Evolutionary conservation across 192 early-diverging fungal genomes (phyloP).

Genomic region (Coemansia sp.): DNA sequence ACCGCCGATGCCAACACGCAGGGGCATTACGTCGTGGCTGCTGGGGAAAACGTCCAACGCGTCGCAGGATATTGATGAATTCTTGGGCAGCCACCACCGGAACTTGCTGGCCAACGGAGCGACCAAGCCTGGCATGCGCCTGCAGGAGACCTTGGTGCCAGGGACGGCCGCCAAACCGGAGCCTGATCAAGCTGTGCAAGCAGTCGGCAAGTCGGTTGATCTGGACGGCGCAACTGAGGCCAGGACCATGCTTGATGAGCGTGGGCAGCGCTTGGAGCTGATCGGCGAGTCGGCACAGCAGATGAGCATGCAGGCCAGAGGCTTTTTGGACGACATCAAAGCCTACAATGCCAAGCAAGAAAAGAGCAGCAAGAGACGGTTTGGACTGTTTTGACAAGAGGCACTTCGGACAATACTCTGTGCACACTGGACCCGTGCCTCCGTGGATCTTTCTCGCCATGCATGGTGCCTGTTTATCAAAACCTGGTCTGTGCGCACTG

Average conservation of each 20-base stretch:
- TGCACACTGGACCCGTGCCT: too few species aligned
- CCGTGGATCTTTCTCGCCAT: too few species aligned
- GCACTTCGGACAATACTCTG: not conserved
- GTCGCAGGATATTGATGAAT: constrained; percentile 20
- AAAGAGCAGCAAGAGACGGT: constrained; percentile 19
- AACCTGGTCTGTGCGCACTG: not conserved
- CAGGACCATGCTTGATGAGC: constrained; percentile 28
- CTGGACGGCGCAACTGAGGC: constrained; percentile 7
- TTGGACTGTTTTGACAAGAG: constrained; percentile 24
- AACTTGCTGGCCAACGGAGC: constrained; percentile 19
- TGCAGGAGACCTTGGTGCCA: constrained; percentile 1
- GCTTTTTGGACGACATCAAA: constrained; percentile 30
- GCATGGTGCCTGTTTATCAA: too few species aligned
- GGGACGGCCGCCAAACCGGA: not conserved
- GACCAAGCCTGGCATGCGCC: constrained; percentile 15
- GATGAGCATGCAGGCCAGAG: constrained; percentile 12
- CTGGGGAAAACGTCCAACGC: constrained; percentile 30
- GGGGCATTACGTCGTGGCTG: constrained; percentile 42
- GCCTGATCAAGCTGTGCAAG: constrained; percentile 1
- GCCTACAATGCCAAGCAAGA: constrained; percentile 45
- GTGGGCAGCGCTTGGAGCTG: constrained; percentile 33
- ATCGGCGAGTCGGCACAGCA: constrained; percentile 15
- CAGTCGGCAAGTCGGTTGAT: constrained; percentile 1
- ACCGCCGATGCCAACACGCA: constrained; percentile 28
- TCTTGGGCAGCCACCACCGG: constrained; percentile 28